phyloP scores from a whole-genome alignment of 2,329 filamentous ascomycete genomes.

The Beauveria sp. region DNA sequence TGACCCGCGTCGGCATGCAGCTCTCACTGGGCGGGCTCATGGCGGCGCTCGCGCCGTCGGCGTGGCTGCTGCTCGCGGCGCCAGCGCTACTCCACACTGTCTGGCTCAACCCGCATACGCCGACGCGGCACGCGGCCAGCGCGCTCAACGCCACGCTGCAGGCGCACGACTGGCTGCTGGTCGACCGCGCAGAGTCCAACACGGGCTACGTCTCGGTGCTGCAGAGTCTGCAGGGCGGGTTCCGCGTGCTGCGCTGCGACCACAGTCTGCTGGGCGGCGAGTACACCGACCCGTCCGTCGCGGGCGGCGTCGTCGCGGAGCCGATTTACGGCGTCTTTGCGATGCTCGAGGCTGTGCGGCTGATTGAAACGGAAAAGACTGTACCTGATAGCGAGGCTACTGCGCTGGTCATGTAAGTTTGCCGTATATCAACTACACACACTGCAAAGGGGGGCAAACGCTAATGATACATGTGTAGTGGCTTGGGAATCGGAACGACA shows the following conservation, averaged over 20 bases:
- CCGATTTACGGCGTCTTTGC: constrained; percentile 95
- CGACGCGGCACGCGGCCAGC: constrained; percentile 49
- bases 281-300: constrained; percentile 54
- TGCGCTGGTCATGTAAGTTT: constrained; percentile 74
- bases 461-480: constrained; percentile 38
- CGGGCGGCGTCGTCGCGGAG: constrained; percentile 56
- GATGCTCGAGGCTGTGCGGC: constrained; percentile 84
- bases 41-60: constrained; percentile 59
- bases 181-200: constrained; percentile 76
- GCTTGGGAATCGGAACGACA: constrained; percentile 86
- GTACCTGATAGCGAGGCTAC: constrained; percentile 59
- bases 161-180: constrained; percentile 60
- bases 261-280: constrained; percentile 91
- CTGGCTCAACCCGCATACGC: constrained; percentile 66
- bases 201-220: constrained; percentile 92
- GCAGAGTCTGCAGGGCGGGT: constrained; percentile 63
- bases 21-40: constrained; percentile 59
- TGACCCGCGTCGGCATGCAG: constrained; percentile 67
- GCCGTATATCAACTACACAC: not conserved
- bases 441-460: not conserved
- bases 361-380: constrained; percentile 55
- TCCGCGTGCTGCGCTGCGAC: constrained; percentile 81
- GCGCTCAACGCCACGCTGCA: constrained; percentile 60
- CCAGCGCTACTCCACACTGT: constrained; percentile 68
- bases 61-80: constrained; percentile 55